Percentiles rank a stretch among this genome's conserved stretches.
Evolutionary conservation across 176 grass and related monocot species (phyloP).

Genomic region (Leersia perrieri): DNA sequence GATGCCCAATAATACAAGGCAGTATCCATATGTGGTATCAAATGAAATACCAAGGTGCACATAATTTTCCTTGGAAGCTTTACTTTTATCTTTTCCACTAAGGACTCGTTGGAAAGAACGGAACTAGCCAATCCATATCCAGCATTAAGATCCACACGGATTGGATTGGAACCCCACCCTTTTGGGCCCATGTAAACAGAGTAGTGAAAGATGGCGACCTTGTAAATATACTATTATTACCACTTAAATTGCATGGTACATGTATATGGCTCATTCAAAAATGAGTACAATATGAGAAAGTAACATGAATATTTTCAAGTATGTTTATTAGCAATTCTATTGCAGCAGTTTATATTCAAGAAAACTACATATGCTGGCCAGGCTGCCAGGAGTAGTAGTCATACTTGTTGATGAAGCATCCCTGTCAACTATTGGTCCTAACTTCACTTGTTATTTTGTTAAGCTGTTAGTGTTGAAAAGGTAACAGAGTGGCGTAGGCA

Average conservation of each 20-base stretch:
- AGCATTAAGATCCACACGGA: not conserved
- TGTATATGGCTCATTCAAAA: not conserved
- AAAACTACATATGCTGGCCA: not conserved
- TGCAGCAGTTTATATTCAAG: not conserved
- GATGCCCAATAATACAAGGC: not conserved
- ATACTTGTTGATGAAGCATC: not conserved
- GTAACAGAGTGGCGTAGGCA: conserved; percentile 9
- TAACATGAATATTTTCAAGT: not conserved
- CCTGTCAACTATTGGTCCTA: conserved; percentile 29
- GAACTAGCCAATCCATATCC: not conserved
- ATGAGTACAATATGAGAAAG: not conserved
- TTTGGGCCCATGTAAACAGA: not conserved
- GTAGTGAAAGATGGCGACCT: not conserved
- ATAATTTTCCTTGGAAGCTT: not conserved
- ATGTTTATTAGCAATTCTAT: not conserved
- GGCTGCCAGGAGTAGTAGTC: not conserved
- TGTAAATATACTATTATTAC: not conserved
- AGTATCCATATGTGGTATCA: not conserved
- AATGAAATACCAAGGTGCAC: conserved; percentile 10
- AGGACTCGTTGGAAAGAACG: not conserved
- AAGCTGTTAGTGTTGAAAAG: not conserved
- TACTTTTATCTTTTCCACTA: not conserved
- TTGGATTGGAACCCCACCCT: not conserved
- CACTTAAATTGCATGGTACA: not conserved
- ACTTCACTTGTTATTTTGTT: conserved; percentile 17